Evolutionary conservation across 306 rosid genomes (phyloP), one percentile per base, ranked within the genome.

Genomic region (Castanopsis chinensis): DNA sequence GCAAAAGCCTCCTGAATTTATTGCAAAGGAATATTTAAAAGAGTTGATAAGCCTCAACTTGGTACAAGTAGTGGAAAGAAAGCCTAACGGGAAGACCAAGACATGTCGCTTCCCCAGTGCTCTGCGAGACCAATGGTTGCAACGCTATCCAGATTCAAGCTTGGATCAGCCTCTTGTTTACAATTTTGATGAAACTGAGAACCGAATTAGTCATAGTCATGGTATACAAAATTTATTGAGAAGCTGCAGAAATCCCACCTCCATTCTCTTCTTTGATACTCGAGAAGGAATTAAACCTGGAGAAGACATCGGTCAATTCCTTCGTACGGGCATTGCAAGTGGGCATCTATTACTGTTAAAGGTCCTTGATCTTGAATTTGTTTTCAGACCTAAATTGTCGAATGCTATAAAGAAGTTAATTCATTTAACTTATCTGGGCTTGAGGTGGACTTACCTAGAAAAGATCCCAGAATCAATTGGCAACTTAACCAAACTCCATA

Each of bases 341-440:
- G 49, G 49, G 49, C 49, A 18, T 32, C 73, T 58, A 55, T 41
- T 41, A 41, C 78, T 18, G 0, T 21, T 79, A 20, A 20, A 1
- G 33, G 82, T 76, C 28, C 82, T 79, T 43, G 77, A 77, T 76
- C 69, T 59, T 57, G 64, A 81, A 41, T 28, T 54, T 55, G 79
- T 82, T 27, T 87, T 87, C 74, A 76, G 84, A 73, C 87, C 87
- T 33, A 56, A 75, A 14, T 75, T 87, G 69, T 86, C 90, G 1
- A 23, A 72, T 4, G 6, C 10, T 12, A 68, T 78, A 15, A 28
- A 73, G 4, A 81, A 75, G 11, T 45, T 84, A 33, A 67, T 0
- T n/a, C 53, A 76, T 17, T 20, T 87, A 54, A 83, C 6, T 45
- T 87, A 87, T 60, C 84, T 87, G 6, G 77, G 82, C 65, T 76